Evolutionary conservation across 2,329 filamentous ascomycete species (phyloP), one percentile per base, ranked within the genome.

Genomic region (Xylariaceae sp.): DNA sequence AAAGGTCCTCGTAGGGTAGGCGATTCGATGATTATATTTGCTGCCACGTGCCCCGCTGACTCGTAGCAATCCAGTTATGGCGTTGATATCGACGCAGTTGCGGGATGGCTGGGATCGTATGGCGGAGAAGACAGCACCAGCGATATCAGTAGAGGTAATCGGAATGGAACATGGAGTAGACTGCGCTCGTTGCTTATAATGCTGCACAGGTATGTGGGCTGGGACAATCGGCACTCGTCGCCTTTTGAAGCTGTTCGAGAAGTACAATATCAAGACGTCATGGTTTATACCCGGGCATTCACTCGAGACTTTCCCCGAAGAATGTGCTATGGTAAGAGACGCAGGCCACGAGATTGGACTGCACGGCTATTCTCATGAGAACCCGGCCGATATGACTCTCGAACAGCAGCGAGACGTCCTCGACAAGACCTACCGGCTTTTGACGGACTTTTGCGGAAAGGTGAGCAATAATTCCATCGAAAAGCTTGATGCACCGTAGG

Each of bases 321-420:
- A 85, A 58, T 82, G 78, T 53, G 74, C 66, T 40, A 67, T 72
- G 62, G 68, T 85, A 7, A 73, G 76, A 12, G 81, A 85, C 46
- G 70, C 72, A 0, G 81, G 81, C 2, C 81, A 85, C 54, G 81
- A 85, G 56, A 59, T 59, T 12, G 69, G 74, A 11, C 69, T 78
- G n/a, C 85, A 89, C 48, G 85, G 83, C 4, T 89, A 89, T 63
- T 80, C 75, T 0, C 84, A 89, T 54, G 85, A 89, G 57, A 88
- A 89, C 52, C 83, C 85, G 0, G 71, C 70, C 0, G 76, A 81
- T 42, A 87, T 89, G 83, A 84, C 74, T 0, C 59, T 85, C 2
- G 84, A 89, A 56, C 86, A 90, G 64, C 85, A 90, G 60, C 75
- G 74, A 12, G 83, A 86, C 43, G 81, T 90, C 13, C 72, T 91